Base-by-base conservation (phyloP, 2,329 filamentous ascomycete species). In the Neofusicoccum ribis region DNA sequence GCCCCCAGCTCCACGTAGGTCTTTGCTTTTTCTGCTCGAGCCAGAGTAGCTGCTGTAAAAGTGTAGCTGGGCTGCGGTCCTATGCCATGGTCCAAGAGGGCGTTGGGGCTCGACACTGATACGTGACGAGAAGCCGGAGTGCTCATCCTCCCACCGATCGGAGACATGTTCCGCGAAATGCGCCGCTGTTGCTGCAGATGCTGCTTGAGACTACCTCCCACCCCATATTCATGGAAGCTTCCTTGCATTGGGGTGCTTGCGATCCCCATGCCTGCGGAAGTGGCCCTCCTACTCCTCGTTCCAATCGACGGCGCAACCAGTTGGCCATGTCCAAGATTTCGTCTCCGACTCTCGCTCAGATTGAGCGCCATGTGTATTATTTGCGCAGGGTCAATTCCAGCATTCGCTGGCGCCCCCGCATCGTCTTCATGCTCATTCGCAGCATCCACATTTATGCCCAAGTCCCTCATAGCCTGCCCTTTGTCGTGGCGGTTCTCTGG, bases 361-460 rank as follows among this genome's bases (percentile, higher is more conserved):
- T 90, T 95, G 70, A 98, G 79, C 1, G 94, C 94, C 86, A 98
- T 91, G 72, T 93, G 93, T 47, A 98, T 92, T 68, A 98, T 96
- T 76, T 97, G 91, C 3, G 90, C 87, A 7, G 93, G 90, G 72
- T 97, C 93, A 66, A 90, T 84, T 71, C 92, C 88, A 20, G 91
- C 73, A 5, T 78, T 81, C 52, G 73, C 61, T 17, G 73, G 67
- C 46, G 66, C 63, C 23, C 60, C 67, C 23, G 59, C 64, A 7
- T 64, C 54, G 20, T 68, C 51, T 5, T 36, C 62, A 46, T 52
- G 59, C 43, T 60, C 64, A 20, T 68, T 62, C 20, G 41, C 56
- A 27, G 61, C 68, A 49, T 66, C 67, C 12, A 44, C 41, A 12
- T 47, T 37, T 11, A 54, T 63, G 1, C 51, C 62, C 43, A 66